Base-by-base conservation (phyloP, 108 stramenopile species). In the Cyclotella kingstonii region DNA sequence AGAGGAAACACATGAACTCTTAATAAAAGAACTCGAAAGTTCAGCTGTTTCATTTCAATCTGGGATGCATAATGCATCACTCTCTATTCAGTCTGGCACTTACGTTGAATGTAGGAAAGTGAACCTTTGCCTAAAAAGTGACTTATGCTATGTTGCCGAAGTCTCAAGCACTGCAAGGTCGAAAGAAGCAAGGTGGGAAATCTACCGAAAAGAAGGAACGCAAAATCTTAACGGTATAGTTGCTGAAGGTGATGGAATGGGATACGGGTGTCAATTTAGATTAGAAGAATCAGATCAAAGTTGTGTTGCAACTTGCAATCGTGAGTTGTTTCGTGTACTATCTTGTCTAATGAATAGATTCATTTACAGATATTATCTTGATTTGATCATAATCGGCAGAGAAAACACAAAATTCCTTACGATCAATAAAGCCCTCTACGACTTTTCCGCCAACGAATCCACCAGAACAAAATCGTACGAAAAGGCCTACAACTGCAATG, bases 121-220 rank as follows among this genome's bases (percentile, higher is more conserved):
- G 5, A 63, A 71, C 23, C 44, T 73, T 31, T 73, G 73, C 41
- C 39, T 73, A 27, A 60, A 60, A 29, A 30, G 29, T 44, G 26
- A 63, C 18, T 14, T 41, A 0, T 73, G 73, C 58, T 73, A 66
- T 28, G 39, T 19, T 41, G 59, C 57, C 9, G 35, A 66, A n/a
- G 17, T 73, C 3, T 47, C 28, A 0, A 64, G 63, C 8, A 39
- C 30, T 11, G 51, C 64, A n/a, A 43, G 42, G 19, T 18, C 42
- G n/a, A 45, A 60, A 30, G 73, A 64, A 14, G 35, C 54, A 4
- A 25, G 39, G 36, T 73, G 73, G 73, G 64, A 65, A 40, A 17
- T 73, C 1, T 55, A 44, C 12, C 47, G 28, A 27, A 59, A 66
- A 11, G 51, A 58, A 23, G 63, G 27, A 15, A 54, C 64, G 2